Base-by-base conservation (phyloP, 1,284 basidiomycete genomes). In the Puccinia triticina region DNA sequence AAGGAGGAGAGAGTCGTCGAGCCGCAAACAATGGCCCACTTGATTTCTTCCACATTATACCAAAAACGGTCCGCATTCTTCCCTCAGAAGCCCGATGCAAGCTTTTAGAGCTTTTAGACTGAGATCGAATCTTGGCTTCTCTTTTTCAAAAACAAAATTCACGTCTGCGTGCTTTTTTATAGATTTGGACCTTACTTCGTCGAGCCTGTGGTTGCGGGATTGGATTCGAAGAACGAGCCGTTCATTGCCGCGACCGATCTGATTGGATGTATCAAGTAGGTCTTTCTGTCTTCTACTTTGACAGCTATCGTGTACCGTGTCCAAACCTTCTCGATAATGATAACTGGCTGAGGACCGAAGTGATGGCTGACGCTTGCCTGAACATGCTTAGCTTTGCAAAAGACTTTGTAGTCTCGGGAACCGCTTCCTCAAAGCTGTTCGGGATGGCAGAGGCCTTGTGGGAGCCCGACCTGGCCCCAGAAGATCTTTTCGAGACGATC, bases 1-100 rank as follows among this genome's bases (percentile, higher is more conserved):
- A 99, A 99, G 89, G 97, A 99, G 88, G 96, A 98, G 87, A 91
- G 97, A 83, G 93, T 96, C 86, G 98, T 99, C 86, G 92, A 95
- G 85, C 97, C 97, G 71, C 92, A 96, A 89, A 95, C 95, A 11
- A 98, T 99, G 88, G 93, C 95, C 34, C 94, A 96, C 86, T 92
- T 99, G 84, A 93, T 98, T 84, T 96, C 94, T 78, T 96, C 94
- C 81, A 97, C 96, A n/a, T 90, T 99, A 40, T 99, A 99, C 88
- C 95, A 98, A 88, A 92, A 92, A 87, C 92, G 96, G 88, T 89
- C 81, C 83, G 89, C n/a, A 83, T 40, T 23, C 37, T 10, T 67
- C 29, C 21, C 18, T 66, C 11, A 55, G 11, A 12, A 26, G 18
- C 32, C 32, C 14, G 71, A 46, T 5, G 32, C 32, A 77, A 34